Evolutionary conservation across 805 yeast species (phyloP).

Genomic region (Debaryomyces prosopidis): DNA sequence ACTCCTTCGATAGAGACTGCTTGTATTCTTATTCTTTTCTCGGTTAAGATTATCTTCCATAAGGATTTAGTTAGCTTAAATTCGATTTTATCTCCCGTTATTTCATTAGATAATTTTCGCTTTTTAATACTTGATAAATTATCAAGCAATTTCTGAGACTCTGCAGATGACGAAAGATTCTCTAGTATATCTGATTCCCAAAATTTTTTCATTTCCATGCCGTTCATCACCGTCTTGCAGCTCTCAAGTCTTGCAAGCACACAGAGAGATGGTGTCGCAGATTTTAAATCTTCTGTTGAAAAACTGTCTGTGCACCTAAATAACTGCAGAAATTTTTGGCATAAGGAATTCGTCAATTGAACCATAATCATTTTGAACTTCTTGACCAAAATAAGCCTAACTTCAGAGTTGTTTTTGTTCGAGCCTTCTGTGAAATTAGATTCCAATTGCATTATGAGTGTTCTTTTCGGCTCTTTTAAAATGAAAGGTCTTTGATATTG

Average conservation of each 20-base stretch:
- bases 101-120: constrained; percentile 7
- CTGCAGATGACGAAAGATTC: background rate
- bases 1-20: constrained; percentile 31
- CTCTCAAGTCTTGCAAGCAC: constrained; percentile 26
- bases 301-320: constrained; percentile 23
- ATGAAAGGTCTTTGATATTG: constrained; percentile 36
- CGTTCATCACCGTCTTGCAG: constrained; percentile 33
- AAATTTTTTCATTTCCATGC: constrained; percentile 29
- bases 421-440: constrained; percentile 9
- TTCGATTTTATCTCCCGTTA: constrained; percentile 41
- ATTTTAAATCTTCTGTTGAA: constrained; percentile 11
- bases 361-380: constrained; percentile 22
- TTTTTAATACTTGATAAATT: constrained; percentile 9
- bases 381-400: constrained; percentile 33
- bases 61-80: constrained; percentile 42
- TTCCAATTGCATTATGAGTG: constrained; percentile 33
- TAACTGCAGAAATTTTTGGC: constrained; percentile 20
- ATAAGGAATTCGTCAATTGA: constrained; percentile 24
- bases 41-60: constrained; percentile 38
- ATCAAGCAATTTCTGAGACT: background rate
- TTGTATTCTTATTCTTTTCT: constrained; percentile 23
- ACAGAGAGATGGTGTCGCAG: constrained; percentile 16
- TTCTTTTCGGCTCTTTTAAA: constrained; percentile 29
- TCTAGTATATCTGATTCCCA: constrained; percentile 36
- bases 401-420: constrained; percentile 21